Base-by-base conservation (phyloP, 1,284 basidiomycete genomes). In the Coniferiporia sulphurascens region DNA sequence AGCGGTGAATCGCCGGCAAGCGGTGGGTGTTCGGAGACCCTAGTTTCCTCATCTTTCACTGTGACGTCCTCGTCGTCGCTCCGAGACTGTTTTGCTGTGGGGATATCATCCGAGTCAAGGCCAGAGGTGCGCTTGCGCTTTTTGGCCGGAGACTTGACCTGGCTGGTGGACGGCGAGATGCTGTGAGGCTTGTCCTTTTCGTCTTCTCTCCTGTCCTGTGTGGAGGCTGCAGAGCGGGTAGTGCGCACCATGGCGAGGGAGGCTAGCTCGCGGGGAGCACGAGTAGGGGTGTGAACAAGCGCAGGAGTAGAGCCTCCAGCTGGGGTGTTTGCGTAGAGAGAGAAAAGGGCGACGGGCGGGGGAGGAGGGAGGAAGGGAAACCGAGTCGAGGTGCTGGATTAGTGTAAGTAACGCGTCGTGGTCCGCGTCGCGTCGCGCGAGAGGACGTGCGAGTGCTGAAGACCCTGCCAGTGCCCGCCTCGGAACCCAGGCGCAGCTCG, bases 91-190 rank as follows among this genome's bases (percentile, higher is more conserved):
- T 85, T 87, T 56, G 72, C 62, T 34, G 74, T 67, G 27, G 77
- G 75, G 54, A 76, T 73, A 58, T 79, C 78, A 61, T 78, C 76
- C 63, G 73, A 67, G 59, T 74, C 76, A 2, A 70, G 60, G 61
- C 74, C 69, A 17, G 81, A 74, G 57, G 68, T 65, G 54, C 85
- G 82, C 73, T 87, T 89, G 32, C 89, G 83, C 72, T 91, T 90
- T 76, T 84, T 86, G 58, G 69, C 67, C 22, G 66, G 62, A 5
- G 62, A 52, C 62, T 76, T 78, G 61, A 63, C 45, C 58, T 49
- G 70, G 70, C 45, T 68, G 56, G 67, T 62, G 35, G 67, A 52
- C 1, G 62, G 64, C 17, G 51, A 52, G 52, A 27, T 22, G 45
- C 41, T 48, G 58, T 48, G 55, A 41, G 43, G 51, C 32, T 55